Percentiles rank a stretch among this genome's conserved stretches.
phyloP scores from a whole-genome alignment of 2,329 filamentous ascomycete species.

The Xylariaceae sp. region DNA sequence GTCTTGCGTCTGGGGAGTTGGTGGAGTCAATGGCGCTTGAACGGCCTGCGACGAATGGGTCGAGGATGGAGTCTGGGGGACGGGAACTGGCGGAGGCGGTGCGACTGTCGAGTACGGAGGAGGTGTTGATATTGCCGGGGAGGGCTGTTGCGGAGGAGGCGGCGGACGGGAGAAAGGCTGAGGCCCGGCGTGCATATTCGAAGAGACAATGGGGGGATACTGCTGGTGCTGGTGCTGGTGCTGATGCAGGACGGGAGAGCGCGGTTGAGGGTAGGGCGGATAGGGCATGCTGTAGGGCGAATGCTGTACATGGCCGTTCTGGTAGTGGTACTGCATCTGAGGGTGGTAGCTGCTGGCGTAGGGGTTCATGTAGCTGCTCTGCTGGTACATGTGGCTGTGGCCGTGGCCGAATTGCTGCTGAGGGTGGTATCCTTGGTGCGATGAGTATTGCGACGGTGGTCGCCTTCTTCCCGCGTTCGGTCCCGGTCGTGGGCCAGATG shows the following conservation, averaged over 20 bases:
- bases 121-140: conserved; percentile 48
- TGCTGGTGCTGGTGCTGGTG: conserved; percentile 40
- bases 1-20: conserved; percentile 33
- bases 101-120: conserved; percentile 35
- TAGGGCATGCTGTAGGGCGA: conserved; percentile 40
- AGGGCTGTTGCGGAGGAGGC: conserved; percentile 31
- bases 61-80: conserved; percentile 46
- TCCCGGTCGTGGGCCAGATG: conserved; percentile 17
- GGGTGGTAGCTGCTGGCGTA: conserved; percentile 45
- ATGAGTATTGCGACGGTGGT: conserved; percentile 29
- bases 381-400: conserved; percentile 41
- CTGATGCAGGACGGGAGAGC: too few relatives aligned
- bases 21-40: conserved; percentile 38
- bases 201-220: conserved; percentile 44
- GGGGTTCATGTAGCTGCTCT: conserved; percentile 38
- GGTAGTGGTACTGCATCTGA: conserved; percentile 54
- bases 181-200: conserved; percentile 28
- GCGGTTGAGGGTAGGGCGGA: conserved; percentile 26
- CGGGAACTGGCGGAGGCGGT: conserved; percentile 33
- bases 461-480: conserved; percentile 28
- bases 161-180: conserved; percentile 39
- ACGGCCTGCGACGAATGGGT: conserved; percentile 36
- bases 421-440: conserved; percentile 28
- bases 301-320: conserved; percentile 39
- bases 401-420: conserved; percentile 19